A percentile compares a stretch with the other conserved stretches of the same genome.
phyloP scores from a whole-genome alignment of 306 rosid genomes.

The Gleditsia sinensis region DNA sequence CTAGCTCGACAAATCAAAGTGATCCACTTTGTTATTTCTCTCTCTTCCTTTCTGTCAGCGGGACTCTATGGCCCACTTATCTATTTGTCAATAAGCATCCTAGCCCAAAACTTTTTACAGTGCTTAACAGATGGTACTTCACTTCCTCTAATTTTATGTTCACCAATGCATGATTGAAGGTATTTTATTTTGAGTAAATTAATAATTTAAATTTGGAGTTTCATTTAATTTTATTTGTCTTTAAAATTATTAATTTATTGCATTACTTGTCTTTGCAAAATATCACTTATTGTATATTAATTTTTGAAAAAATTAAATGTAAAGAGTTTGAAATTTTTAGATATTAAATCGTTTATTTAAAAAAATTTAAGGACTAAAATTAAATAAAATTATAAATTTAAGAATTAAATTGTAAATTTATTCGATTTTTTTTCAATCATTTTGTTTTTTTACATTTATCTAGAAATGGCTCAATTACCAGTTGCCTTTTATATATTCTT shows the following conservation, averaged over 20 bases:
- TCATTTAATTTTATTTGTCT: too few relatives aligned
- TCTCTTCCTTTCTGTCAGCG: slow-evolving; percentile 22
- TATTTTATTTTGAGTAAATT: too few relatives aligned
- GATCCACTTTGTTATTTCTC: slow-evolving; percentile 15
- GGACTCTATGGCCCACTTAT: slow-evolving; percentile 33
- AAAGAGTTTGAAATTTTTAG: too few relatives aligned
- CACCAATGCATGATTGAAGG: slow-evolving; percentile 77
- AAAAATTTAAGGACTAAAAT: too few relatives aligned
- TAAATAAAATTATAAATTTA: too few relatives aligned
- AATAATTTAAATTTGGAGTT: too few relatives aligned
- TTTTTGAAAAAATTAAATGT: too few relatives aligned
- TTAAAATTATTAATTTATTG: too few relatives aligned
- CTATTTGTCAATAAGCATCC: slow-evolving; percentile 33
- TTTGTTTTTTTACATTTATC: slow-evolving; percentile 53
- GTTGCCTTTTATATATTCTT: slow-evolving; percentile 56
- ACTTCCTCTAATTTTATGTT: slow-evolving; percentile 33
- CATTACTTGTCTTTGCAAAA: too few relatives aligned
- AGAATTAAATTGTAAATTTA: too few relatives aligned
- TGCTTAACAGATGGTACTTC: slow-evolving; percentile 63
- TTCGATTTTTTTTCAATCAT: slow-evolving; percentile 44
- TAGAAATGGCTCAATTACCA: slow-evolving; percentile 46
- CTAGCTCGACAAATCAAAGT: slow-evolving; percentile 25
- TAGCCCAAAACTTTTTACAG: slow-evolving; percentile 34
- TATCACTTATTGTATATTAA: too few relatives aligned
- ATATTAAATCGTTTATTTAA: too few relatives aligned